Conservation (phyloP, 1,284 basidiomycete genomes). For the Puccinia polysora region DNA sequence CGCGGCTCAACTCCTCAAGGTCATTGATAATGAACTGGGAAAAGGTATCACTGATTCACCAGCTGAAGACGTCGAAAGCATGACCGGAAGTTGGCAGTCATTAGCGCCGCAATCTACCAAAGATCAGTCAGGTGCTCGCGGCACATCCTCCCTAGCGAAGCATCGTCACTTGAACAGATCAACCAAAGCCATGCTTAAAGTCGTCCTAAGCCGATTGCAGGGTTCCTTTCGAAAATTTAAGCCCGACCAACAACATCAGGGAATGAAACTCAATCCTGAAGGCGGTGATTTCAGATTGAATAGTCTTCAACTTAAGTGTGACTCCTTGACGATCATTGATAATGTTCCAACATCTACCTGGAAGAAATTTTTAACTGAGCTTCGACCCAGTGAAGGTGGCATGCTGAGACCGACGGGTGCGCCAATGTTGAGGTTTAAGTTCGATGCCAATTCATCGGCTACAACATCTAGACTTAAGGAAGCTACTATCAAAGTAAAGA, state of each 20-base stretch:
- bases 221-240: conserved; percentile 52
- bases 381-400: conserved; percentile 73
- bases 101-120: conserved; percentile 15
- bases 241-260: neutral
- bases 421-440: conserved; percentile 83
- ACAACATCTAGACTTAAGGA: conserved; percentile 68
- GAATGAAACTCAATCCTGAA: too few relatives aligned
- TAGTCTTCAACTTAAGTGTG: conserved; percentile 65
- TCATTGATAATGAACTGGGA: conserved; percentile 73
- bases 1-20: conserved; percentile 70
- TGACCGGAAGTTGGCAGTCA: conserved; percentile 40
- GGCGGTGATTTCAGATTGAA: neutral
- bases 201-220: conserved; percentile 65
- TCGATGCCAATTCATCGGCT: conserved; percentile 68
- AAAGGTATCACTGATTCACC: conserved; percentile 55
- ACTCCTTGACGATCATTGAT: conserved; percentile 69
- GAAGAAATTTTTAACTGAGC: conserved; percentile 87
- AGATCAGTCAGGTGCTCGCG: neutral
- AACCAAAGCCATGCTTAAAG: conserved; percentile 64
- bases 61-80: conserved; percentile 20
- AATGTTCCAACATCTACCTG: conserved; percentile 98
- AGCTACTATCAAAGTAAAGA: conserved; percentile 62
- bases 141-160: conserved; percentile 15
- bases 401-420: conserved; percentile 82
- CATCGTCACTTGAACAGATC: conserved; percentile 29